Evolutionary conservation across 1,284 basidiomycete genomes (phyloP).

Genomic region (Cryptococcus wingfieldii): DNA sequence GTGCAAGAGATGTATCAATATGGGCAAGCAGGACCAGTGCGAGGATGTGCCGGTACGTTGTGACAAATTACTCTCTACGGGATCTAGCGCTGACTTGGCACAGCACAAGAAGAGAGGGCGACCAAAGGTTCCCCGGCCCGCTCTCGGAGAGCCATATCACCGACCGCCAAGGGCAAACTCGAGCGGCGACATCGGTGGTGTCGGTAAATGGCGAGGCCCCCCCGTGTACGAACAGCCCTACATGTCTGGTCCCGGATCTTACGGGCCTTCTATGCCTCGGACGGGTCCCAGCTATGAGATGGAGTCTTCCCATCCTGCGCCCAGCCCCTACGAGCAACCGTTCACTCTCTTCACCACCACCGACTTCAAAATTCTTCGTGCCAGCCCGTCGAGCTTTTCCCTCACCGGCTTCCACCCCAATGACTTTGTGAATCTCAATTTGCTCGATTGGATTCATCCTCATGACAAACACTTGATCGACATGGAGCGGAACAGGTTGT

Average conservation of each 20-base stretch:
- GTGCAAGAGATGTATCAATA: constrained; percentile 44
- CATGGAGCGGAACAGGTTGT: constrained; percentile 25
- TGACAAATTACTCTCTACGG: background rate
- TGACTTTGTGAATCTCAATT: constrained; percentile 37
- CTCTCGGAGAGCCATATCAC: constrained; percentile 30
- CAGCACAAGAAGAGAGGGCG: constrained; percentile 47
- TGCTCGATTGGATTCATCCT: constrained; percentile 39
- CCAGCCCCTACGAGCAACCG: constrained; percentile 5
- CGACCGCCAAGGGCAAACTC: constrained; percentile 9
- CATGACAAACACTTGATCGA: constrained; percentile 33
- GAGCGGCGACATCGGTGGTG: constrained; percentile 2
- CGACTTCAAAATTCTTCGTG: constrained; percentile 38
- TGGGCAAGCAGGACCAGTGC: constrained; percentile 43
- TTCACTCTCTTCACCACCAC: constrained; percentile 43
- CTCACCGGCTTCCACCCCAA: constrained; percentile 40
- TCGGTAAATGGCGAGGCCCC: constrained; percentile 26
- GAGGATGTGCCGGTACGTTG: constrained; percentile 45
- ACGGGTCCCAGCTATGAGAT: background rate
- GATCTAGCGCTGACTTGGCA: background rate
- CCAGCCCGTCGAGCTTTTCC: constrained; percentile 21
- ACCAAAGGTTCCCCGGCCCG: constrained; percentile 38
- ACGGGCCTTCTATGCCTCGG: background rate
- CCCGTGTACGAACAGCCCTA: constrained; percentile 22
- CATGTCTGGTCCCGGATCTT: constrained; percentile 4
- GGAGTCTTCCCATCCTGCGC: background rate